phyloP scores from a whole-genome alignment of 2,329 filamentous ascomycete genomes.

The Fusarium floridanum region DNA sequence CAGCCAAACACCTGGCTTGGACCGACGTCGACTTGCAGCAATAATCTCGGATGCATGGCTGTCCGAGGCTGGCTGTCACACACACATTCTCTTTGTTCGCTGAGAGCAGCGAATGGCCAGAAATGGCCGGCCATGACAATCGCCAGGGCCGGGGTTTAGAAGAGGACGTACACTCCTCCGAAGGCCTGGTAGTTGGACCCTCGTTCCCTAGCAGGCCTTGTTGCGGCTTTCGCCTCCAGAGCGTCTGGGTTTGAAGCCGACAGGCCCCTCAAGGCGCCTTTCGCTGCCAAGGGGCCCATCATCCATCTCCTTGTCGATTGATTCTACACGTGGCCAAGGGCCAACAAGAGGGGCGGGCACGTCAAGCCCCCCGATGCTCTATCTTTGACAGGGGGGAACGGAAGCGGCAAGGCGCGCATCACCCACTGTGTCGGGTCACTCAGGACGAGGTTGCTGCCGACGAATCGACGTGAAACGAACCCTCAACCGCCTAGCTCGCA shows the following conservation, averaged over 20 bases:
- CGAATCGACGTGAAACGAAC: slow-evolving; percentile 37
- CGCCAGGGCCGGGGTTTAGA: slow-evolving; percentile 32
- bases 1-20: slow-evolving; percentile 33
- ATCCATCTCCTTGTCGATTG: slow-evolving; percentile 23
- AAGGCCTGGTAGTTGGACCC: not conserved
- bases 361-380: slow-evolving; percentile 25
- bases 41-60: slow-evolving; percentile 47
- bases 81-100: slow-evolving; percentile 34
- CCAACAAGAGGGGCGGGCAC: slow-evolving; percentile 24
- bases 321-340: slow-evolving; percentile 44
- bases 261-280: slow-evolving; percentile 12
- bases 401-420: slow-evolving; percentile 48
- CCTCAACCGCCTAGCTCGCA: slow-evolving; percentile 13
- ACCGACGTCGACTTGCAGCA: slow-evolving; percentile 43
- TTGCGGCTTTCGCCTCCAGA: not conserved
- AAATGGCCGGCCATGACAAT: slow-evolving; percentile 23
- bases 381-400: slow-evolving; percentile 33
- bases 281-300: slow-evolving; percentile 6
- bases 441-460: slow-evolving; percentile 24
- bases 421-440: slow-evolving; percentile 48
- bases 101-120: slow-evolving; percentile 28
- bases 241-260: slow-evolving; percentile 7
- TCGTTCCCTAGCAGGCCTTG: not conserved
- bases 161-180: not conserved
- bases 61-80: slow-evolving; percentile 41